A percentile compares a stretch with the other conserved stretches of the same genome.
Evolutionary conservation across 768 basidiomycete genomes (phyloP).

Genomic region (Tricholoma matsutake): DNA sequence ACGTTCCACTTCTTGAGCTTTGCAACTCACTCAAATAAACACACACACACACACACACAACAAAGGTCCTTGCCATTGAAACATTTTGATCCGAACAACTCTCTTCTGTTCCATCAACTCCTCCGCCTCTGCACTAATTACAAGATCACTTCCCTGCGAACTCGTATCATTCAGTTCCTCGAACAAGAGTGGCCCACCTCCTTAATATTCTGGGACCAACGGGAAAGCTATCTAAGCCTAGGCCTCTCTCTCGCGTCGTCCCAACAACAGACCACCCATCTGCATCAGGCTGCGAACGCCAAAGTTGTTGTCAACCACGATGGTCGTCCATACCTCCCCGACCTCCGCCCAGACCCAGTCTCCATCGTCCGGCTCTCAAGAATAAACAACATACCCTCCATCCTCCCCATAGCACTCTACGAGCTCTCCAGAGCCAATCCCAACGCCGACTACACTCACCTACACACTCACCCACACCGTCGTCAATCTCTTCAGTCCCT

Average conservation of each 20-base stretch:
- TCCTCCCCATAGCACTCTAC: conserved; percentile 6
- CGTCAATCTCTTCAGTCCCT: conserved; percentile 1
- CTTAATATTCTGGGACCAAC: neutral
- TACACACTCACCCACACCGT: conserved; percentile 2
- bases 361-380: conserved; percentile 1
- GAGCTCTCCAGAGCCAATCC: conserved; percentile 5
- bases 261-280: too few relatives aligned
- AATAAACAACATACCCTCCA: neutral
- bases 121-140: neutral
- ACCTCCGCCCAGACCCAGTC: neutral
- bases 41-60: too few relatives aligned
- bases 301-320: too few relatives aligned
- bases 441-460: neutral
- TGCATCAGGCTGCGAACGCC: too few relatives aligned
- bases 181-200: neutral
- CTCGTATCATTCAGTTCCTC: neutral
- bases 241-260: too few relatives aligned
- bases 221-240: neutral
- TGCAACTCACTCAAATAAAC: neutral
- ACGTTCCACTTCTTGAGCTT: neutral
- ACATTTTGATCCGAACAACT: neutral
- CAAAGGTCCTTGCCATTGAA: neutral
- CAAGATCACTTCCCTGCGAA: neutral
- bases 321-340: conserved; percentile 6
- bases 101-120: neutral